Percentiles rank a stretch among this genome's conserved stretches.
These are phyloP conservation scores for Alternaria sp. DNA, from an alignment of 2,329 filamentous ascomycete genomes.

Conservation along the genomic window DNA sequence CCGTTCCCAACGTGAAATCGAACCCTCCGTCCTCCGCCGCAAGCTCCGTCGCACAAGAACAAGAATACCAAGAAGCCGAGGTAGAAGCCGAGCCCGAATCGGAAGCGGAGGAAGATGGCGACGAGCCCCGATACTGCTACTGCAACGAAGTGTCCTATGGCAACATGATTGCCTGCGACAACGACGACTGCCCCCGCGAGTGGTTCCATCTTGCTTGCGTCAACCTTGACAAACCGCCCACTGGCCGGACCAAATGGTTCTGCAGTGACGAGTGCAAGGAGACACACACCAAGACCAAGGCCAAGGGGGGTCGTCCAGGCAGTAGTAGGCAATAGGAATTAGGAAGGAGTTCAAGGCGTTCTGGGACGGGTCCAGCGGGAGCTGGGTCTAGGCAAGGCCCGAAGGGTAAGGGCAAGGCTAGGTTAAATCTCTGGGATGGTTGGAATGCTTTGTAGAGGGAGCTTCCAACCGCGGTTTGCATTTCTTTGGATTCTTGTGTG, in stretches of 20 bases:
- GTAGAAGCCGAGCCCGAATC: conserved; percentile 43
- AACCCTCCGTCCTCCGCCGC: conserved; percentile 41
- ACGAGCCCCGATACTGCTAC: conserved; percentile 68
- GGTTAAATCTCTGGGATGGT: conserved; percentile 44
- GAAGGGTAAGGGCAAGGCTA: conserved; percentile 43
- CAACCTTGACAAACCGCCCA: conserved; percentile 65
- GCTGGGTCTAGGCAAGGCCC: conserved; percentile 38
- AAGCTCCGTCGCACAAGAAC: conserved; percentile 41
- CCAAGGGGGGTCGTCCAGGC: conserved; percentile 45
- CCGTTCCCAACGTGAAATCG: conserved; percentile 30
- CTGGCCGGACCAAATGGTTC: conserved; percentile 49
- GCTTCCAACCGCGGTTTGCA: conserved; percentile 25
- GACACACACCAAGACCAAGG: conserved; percentile 34
- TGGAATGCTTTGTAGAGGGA: conserved; percentile 44
- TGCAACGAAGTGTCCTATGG: conserved; percentile 70
- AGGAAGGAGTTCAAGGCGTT: conserved; percentile 48
- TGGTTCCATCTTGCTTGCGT: conserved; percentile 73
- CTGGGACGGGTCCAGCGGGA: conserved; percentile 35
- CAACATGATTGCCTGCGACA: conserved; percentile 72
- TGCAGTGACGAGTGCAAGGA: conserved; percentile 50
- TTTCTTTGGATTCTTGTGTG: conserved; percentile 26
- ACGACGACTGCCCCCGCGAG: conserved; percentile 67
- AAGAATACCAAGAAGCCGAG: conserved; percentile 37
- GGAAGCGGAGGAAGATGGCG: conserved; percentile 48
- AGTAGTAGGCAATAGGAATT: conserved; percentile 51